Evolutionary conservation across 2,329 filamentous ascomycete genomes (phyloP), one percentile per base, ranked within the genome.

Genomic region (Nemania sp.): DNA sequence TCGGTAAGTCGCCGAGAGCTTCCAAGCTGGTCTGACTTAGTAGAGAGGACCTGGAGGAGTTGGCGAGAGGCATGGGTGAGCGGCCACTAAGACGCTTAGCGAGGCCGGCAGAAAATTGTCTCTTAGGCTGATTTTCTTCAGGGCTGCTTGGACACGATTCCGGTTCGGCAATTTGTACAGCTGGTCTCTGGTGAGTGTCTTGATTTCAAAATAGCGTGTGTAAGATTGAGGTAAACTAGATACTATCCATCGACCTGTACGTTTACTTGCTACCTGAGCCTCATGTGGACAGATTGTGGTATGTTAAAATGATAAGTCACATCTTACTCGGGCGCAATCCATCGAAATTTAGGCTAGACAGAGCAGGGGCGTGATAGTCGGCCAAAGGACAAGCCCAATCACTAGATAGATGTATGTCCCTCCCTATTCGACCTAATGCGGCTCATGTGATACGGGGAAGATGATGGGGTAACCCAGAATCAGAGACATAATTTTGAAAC

Each of bases 131-230:
- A 27, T 71, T 69, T 38, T 83, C 82, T 45, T 84, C 82, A 13
- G 75, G 70, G 49, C 47, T 61, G 53, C n/a, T 60, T 52, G 76
- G 70, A 13, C 78, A 72, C 32, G 75, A 71, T 64, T 81, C 80
- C 22, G 86, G 86, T 72, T 89, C 87, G 54, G 86, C 84, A 67
- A 89, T 89, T 74, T 89, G 86, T 62, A 89, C 87, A 64, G 86
- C 87, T 85, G 65, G 51, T 38, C 53, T 55, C 29, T 43, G 64
- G 71, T 77, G 45, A 76, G 73, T 41, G 62, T 65, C 54, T 18
- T 58, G 32, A 26, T 59, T 51, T 62, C n/a, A 41, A 58, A 57
- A 47, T 32, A 26, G 45, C 13, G 49, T 41, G 38, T 45, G 38
- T 24, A 41, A 51, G 29, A 3, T 49, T 45, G 27, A 52, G 49